Evolutionary conservation across 108 stramenopile species (phyloP).

Genomic region (Nannochloropsis oceanica): DNA sequence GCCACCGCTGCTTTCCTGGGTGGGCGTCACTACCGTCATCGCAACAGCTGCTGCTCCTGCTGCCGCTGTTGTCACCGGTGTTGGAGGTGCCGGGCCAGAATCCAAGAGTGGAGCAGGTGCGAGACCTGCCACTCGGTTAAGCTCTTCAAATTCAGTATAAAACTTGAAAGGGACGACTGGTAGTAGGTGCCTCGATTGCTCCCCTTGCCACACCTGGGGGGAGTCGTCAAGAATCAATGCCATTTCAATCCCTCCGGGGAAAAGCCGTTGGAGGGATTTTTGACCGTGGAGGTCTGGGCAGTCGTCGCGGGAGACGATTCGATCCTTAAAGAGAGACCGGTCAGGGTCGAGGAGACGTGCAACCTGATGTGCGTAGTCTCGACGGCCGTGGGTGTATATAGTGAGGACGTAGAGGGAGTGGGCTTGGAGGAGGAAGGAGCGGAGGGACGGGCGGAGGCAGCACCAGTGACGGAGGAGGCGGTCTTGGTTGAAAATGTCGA

Average conservation of each 20-base stretch:
- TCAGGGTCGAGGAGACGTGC: conserved; percentile 14
- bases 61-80: neutral
- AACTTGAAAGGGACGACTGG: conserved; percentile 17
- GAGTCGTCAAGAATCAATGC: conserved; percentile 19
- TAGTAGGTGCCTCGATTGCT: conserved; percentile 17
- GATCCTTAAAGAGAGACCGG: conserved; percentile 4
- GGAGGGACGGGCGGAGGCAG: conserved; percentile 1
- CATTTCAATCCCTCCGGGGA: conserved; percentile 18
- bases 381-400: conserved; percentile 24
- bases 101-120: neutral
- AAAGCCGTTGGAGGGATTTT: conserved; percentile 14
- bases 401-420: conserved; percentile 11
- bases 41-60: neutral
- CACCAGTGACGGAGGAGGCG: neutral
- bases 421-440: conserved; percentile 5
- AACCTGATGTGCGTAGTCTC: conserved; percentile 21
- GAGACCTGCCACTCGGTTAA: neutral
- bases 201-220: conserved; percentile 14
- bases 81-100: neutral
- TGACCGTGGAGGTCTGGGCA: conserved; percentile 11
- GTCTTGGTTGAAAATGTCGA: neutral
- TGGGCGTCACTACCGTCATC: neutral
- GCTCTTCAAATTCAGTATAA: neutral
- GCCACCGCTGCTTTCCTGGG: no score
- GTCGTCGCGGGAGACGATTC: conserved; percentile 9